These are phyloP conservation scores for Striga hermonthica DNA, from an alignment of 305 asterid species.

Conservation along the genomic window DNA sequence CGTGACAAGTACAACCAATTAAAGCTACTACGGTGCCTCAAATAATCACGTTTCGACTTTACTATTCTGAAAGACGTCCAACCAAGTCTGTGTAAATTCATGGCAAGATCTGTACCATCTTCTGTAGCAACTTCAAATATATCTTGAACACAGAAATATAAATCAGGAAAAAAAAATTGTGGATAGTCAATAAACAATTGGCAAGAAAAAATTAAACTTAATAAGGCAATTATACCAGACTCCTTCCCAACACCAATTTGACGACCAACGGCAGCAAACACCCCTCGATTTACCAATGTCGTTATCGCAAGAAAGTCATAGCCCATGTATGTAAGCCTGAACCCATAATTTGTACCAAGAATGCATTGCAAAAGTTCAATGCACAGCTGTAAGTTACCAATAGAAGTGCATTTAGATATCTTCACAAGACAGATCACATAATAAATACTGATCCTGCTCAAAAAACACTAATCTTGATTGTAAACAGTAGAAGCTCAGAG, in stretches of 20 bases:
- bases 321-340: constrained; percentile 90
- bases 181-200: constrained; percentile 10
- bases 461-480: no score
- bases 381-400: not conserved
- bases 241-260: constrained; percentile 95
- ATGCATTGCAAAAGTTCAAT: constrained; percentile 1
- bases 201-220: constrained; percentile 12
- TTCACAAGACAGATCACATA: not conserved
- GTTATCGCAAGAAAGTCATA: constrained; percentile 94
- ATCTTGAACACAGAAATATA: constrained; percentile 43
- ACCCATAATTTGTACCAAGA: constrained; percentile 72
- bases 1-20: constrained; percentile 94
- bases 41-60: constrained; percentile 91
- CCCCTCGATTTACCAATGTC: constrained; percentile 88
- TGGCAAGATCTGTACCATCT: constrained; percentile 88
- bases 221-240: constrained; percentile 55
- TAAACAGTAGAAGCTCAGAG: no score
- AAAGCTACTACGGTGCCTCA: constrained; percentile 88
- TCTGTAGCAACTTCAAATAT: constrained; percentile 93
- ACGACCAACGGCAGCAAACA: constrained; percentile 84
- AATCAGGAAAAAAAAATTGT: constrained; percentile 24
- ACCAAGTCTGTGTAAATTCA: constrained; percentile 96
- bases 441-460: no score
- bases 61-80: constrained; percentile 93
- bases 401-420: constrained; percentile 3